Percentiles rank a stretch among this genome's conserved stretches.
Conservation (phyloP, 768 basidiomycete species). For the Mycena olivaceomarginata region DNA sequence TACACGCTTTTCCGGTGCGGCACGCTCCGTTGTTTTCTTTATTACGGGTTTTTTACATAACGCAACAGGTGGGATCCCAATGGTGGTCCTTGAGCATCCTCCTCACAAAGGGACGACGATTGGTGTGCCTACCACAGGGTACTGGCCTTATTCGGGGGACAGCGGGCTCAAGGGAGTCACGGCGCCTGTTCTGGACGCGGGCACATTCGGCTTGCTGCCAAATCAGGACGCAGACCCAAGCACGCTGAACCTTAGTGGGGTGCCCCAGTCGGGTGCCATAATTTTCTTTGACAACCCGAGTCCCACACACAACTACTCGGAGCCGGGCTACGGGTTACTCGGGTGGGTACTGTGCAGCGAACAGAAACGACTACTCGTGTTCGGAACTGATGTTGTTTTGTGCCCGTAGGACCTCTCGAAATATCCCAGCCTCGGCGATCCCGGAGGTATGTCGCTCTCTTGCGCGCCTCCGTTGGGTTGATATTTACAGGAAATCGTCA, state of each 20-base stretch:
- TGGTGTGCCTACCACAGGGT: constrained; percentile 55
- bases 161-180: constrained; percentile 51
- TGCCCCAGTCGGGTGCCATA: constrained; percentile 46
- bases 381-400: not conserved
- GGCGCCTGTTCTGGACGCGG: constrained; percentile 51
- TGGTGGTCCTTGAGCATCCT: constrained; percentile 57
- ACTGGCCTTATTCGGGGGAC: constrained; percentile 56
- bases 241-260: constrained; percentile 47
- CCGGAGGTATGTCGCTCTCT: constrained; percentile 48
- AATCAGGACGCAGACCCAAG: constrained; percentile 43
- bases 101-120: constrained; percentile 53
- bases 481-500: not conserved
- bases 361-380: too few relatives aligned
- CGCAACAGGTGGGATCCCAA: constrained; percentile 53
- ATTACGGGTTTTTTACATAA: not conserved
- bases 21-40: not conserved
- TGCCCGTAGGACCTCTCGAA: constrained; percentile 47
- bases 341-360: constrained; percentile 41
- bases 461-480: too few relatives aligned
- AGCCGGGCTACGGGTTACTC: constrained; percentile 52
- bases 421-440: constrained; percentile 47
- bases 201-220: constrained; percentile 48
- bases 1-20: constrained; percentile 50
- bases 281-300: constrained; percentile 57
- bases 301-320: constrained; percentile 54